phyloP scores from a whole-genome alignment of 352 stramenopile species.

The Pythium apleroticum region DNA sequence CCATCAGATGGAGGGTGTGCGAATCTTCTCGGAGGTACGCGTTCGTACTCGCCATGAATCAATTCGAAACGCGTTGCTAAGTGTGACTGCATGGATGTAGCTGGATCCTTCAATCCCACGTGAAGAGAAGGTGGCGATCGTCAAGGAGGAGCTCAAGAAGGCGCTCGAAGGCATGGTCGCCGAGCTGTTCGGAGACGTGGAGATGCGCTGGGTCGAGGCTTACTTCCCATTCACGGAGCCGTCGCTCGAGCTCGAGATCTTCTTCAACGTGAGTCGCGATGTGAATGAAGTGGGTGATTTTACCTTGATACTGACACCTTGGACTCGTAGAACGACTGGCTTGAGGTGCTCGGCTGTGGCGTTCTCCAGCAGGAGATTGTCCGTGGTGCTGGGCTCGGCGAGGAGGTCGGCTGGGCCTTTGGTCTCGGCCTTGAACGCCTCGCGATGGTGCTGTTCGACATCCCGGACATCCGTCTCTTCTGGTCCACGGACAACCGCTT shows the following conservation, averaged over 20 bases:
- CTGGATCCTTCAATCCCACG: slow-evolving; percentile 50
- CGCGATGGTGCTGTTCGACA: slow-evolving; percentile 99
- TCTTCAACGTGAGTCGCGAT: slow-evolving; percentile 79
- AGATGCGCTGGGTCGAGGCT: slow-evolving; percentile 98
- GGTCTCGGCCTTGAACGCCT: slow-evolving; percentile 97
- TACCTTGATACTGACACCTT: neutral
- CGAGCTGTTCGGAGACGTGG: slow-evolving; percentile 89
- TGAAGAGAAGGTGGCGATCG: slow-evolving; percentile 71
- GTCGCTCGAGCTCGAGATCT: slow-evolving; percentile 98
- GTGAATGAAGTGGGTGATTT: neutral
- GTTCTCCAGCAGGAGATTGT: slow-evolving; percentile 96
- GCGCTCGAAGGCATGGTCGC: slow-evolving; percentile 94
- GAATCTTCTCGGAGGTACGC: slow-evolving; percentile 89
- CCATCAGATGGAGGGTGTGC: slow-evolving; percentile 98
- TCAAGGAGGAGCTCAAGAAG: slow-evolving; percentile 95
- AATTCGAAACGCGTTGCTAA: neutral
- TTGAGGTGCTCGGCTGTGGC: slow-evolving; percentile 98
- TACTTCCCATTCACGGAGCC: slow-evolving; percentile 99
- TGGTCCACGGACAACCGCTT: slow-evolving; percentile 96
- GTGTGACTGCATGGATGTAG: slow-evolving; percentile 17
- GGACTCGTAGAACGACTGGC: slow-evolving; percentile 92
- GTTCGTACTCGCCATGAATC: neutral
- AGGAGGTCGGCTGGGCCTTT: slow-evolving; percentile 96
- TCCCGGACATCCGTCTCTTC: slow-evolving; percentile 99
- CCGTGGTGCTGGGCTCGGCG: slow-evolving; percentile 78